A percentile compares a stretch with the other conserved stretches of the same genome.
phyloP scores from a whole-genome alignment of 2,329 filamentous ascomycete species.

The Cladosporium phlei region DNA sequence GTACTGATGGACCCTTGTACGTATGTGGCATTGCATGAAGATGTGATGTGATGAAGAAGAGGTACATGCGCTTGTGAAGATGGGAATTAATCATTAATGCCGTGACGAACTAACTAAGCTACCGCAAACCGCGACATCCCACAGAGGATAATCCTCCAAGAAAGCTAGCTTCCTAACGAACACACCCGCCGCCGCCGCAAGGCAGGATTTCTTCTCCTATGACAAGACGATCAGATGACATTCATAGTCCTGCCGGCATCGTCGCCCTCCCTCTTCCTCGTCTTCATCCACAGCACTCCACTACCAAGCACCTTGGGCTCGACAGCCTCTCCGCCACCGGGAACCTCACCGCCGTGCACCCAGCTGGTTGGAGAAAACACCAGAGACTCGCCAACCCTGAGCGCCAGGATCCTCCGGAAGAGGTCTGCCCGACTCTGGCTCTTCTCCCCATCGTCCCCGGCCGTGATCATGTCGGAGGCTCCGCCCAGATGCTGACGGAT shows the following conservation, averaged over 20 bases:
- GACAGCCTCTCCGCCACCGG: not conserved
- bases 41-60: no score
- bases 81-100: no score
- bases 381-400: slow-evolving; percentile 30
- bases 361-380: slow-evolving; percentile 30
- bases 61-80: no score
- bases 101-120: no score
- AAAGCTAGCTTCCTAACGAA: no score
- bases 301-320: slow-evolving; percentile 21
- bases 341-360: slow-evolving; percentile 18
- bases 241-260: slow-evolving; percentile 26
- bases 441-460: slow-evolving; percentile 9
- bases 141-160: no score
- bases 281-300: slow-evolving; percentile 25
- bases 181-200: no score
- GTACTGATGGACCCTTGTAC: no score
- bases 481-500: slow-evolving; percentile 47
- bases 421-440: slow-evolving; percentile 16
- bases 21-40: no score
- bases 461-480: slow-evolving; percentile 23
- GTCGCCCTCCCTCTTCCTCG: slow-evolving; percentile 24
- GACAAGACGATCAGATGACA: not conserved
- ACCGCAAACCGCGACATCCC: no score
- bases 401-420: slow-evolving; percentile 28
- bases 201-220: no score